Percentiles rank a stretch among this genome's conserved stretches.
phyloP scores from a whole-genome alignment of 2,329 filamentous ascomycete species.

The Stagonosporopsis rhizophila region DNA sequence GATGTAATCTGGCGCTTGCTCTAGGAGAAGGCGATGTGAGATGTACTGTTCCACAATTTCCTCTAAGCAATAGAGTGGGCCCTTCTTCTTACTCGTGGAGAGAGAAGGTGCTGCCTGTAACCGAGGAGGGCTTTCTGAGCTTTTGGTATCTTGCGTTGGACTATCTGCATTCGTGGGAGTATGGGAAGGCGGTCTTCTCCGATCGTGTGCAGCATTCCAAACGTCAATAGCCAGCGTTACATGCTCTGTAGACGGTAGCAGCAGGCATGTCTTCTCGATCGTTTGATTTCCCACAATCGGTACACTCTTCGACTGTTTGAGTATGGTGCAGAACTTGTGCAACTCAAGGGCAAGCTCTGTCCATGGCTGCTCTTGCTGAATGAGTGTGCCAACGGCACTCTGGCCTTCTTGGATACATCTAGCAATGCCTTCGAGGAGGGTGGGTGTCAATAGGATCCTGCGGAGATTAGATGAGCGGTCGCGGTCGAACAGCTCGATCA shows the following conservation, averaged over 20 bases:
- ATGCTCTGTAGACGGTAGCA: constrained; percentile 21
- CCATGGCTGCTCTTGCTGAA: constrained; percentile 26
- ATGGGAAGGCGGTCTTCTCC: background rate
- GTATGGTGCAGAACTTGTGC: constrained; percentile 25
- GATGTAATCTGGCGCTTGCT: constrained; percentile 7
- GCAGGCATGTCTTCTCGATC: constrained; percentile 8
- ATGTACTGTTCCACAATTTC: constrained; percentile 26
- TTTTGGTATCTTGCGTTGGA: background rate
- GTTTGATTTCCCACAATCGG: constrained; percentile 2
- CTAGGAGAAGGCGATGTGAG: constrained; percentile 25
- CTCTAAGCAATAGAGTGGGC: constrained; percentile 18
- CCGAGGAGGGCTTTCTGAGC: too few species aligned
- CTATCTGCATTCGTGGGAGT: background rate
- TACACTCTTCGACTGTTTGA: constrained; percentile 26
- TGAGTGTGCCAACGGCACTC: constrained; percentile 25
- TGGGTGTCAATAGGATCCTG: constrained; percentile 24
- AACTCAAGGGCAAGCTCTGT: constrained; percentile 29
- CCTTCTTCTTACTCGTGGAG: background rate
- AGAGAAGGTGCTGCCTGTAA: background rate
- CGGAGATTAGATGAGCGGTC: constrained; percentile 22
- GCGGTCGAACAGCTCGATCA: constrained; percentile 28
- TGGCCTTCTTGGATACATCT: constrained; percentile 35
- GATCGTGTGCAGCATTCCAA: constrained; percentile 15
- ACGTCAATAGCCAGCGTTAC: constrained; percentile 27
- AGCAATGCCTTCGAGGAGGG: constrained; percentile 31